Conservation (phyloP, 148 eudicot species). For the Amaranthus palmeri region DNA sequence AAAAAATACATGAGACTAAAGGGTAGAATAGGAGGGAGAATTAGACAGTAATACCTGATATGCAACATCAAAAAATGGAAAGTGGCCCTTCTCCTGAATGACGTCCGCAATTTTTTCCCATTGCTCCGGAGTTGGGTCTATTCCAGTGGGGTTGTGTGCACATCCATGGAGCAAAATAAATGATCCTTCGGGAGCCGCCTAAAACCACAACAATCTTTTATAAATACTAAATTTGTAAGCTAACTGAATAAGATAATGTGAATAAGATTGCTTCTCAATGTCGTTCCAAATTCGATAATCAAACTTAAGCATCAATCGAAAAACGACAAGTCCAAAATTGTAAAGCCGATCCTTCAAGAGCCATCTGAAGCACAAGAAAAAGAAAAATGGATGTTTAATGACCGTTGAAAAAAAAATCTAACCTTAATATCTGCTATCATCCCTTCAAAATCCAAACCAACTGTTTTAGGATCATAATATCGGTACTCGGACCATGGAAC, state of each 20-base stretch:
- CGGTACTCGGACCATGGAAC: conserved; percentile 98
- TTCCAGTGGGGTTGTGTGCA: conserved; percentile 99
- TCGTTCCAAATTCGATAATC: neutral
- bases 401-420: conserved; percentile 7
- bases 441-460: conserved; percentile 94
- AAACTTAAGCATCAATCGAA: neutral
- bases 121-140: conserved; percentile 92
- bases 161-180: conserved; percentile 95
- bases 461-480: conserved; percentile 90
- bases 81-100: conserved; percentile 82
- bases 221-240: neutral
- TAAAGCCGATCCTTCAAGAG: neutral
- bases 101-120: conserved; percentile 93
- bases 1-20: too few species aligned
- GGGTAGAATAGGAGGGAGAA: neutral
- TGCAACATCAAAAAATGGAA: conserved; percentile 98
- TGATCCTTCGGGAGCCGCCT: conserved; percentile 96
- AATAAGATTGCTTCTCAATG: neutral
- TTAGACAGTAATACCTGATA: conserved; percentile 58
- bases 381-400: neutral
- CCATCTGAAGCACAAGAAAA: neutral
- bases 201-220: conserved; percentile 13
- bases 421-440: conserved; percentile 95
- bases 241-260: neutral
- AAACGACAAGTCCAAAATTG: neutral